These are phyloP conservation scores for Uronychia binucleata DNA, from an alignment of 73 alveolate genomes.

Conservation along the genomic window DNA sequence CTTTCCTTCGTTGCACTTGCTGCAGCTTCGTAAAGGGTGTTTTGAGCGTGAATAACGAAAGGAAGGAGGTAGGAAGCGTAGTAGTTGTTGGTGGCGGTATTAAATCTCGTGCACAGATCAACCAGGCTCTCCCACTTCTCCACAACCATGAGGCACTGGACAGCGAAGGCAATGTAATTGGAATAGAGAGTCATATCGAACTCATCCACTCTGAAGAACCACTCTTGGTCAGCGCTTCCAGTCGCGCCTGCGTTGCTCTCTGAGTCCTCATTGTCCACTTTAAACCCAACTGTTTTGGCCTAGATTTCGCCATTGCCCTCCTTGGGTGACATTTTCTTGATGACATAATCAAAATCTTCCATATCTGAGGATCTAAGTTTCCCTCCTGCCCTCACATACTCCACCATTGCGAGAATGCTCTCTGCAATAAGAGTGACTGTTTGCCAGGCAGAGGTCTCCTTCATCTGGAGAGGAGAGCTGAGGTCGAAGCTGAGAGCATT, in stretches of 20 bases:
- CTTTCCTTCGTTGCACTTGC: slow-evolving; percentile 69
- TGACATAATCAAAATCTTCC: slow-evolving; percentile 33
- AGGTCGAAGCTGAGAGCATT: slow-evolving; percentile 54
- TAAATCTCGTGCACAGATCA: slow-evolving; percentile 81
- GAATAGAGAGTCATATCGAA: slow-evolving; percentile 80
- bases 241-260: neutral
- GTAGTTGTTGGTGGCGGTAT: slow-evolving; percentile 76
- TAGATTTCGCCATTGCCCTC: neutral
- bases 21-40: slow-evolving; percentile 85
- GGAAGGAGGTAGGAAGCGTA: slow-evolving; percentile 87
- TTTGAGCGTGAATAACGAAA: slow-evolving; percentile 92
- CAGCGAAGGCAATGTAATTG: slow-evolving; percentile 75
- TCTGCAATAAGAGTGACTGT: slow-evolving; percentile 48
- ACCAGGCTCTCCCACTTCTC: slow-evolving; percentile 95
- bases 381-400: slow-evolving; percentile 36
- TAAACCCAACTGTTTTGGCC: slow-evolving; percentile 39
- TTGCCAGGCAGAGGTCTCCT: slow-evolving; percentile 53
- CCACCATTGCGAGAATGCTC: slow-evolving; percentile 33
- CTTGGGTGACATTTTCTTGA: slow-evolving; percentile 10
- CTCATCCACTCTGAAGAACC: slow-evolving; percentile 8
- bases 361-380: slow-evolving; percentile 6
- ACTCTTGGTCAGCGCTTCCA: neutral
- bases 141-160: slow-evolving; percentile 88
- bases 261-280: slow-evolving; percentile 23
- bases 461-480: slow-evolving; percentile 51